Evolutionary conservation across 352 stramenopile species (phyloP).

Genomic region (Globisporangium radiosum): DNA sequence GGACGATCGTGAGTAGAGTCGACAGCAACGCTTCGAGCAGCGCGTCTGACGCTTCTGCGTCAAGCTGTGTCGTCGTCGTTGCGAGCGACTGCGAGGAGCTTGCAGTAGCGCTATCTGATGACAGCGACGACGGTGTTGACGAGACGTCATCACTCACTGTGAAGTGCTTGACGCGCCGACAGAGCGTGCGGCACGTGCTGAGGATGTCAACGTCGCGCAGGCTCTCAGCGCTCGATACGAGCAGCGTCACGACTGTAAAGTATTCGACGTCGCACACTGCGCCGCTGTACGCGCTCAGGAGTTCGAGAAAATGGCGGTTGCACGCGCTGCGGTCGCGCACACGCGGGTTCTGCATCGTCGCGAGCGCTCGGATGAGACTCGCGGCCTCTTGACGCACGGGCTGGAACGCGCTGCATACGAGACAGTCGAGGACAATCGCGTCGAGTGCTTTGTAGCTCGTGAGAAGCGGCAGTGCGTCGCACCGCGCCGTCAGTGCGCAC

Average conservation of each 20-base stretch:
- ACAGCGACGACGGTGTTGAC: background rate
- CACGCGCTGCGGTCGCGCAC: constrained; percentile 38
- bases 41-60: constrained; percentile 14
- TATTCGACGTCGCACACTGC: constrained; percentile 46
- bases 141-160: constrained; percentile 9
- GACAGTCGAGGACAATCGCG: constrained; percentile 33
- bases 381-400: constrained; percentile 43
- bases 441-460: constrained; percentile 29
- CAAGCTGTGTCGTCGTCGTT: too few species aligned
- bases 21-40: constrained; percentile 51
- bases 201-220: constrained; percentile 42
- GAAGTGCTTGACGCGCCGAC: constrained; percentile 43
- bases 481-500: constrained; percentile 20
- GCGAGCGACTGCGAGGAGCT: background rate
- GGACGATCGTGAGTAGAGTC: constrained; percentile 50
- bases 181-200: constrained; percentile 34
- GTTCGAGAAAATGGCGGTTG: constrained; percentile 36
- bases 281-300: constrained; percentile 42
- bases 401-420: constrained; percentile 40
- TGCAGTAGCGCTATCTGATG: too few species aligned
- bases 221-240: constrained; percentile 40
- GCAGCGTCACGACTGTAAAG: constrained; percentile 52
- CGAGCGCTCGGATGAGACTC: constrained; percentile 34
- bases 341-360: constrained; percentile 35
- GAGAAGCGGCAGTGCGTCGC: constrained; percentile 29